A percentile compares a stretch with the other conserved stretches of the same genome.
Conservation (phyloP, 345 rosid species). For the Citrus maxima region DNA sequence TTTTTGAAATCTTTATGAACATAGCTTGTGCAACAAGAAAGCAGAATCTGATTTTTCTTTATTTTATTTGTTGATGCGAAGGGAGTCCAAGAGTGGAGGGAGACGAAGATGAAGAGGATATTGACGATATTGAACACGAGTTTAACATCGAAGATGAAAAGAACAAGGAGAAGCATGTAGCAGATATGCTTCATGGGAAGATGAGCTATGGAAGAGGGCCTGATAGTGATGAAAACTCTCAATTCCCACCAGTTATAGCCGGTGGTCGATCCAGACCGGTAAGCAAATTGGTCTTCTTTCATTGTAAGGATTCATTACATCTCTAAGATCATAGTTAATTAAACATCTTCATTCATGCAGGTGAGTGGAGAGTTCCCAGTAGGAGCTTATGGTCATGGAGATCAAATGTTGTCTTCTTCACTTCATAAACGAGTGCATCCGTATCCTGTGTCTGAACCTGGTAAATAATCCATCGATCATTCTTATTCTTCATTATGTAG, state of each 20-base stretch:
- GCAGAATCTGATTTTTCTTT: not conserved
- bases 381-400: conserved; percentile 60
- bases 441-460: conserved; percentile 81
- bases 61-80: conserved; percentile 19
- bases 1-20: not conserved
- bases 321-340: not conserved
- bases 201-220: conserved; percentile 98
- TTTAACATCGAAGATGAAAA: conserved; percentile 81
- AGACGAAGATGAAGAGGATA: conserved; percentile 94
- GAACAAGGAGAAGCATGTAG: conserved; percentile 59
- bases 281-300: conserved; percentile 14
- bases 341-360: conserved; percentile 29
- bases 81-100: conserved; percentile 94
- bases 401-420: conserved; percentile 54
- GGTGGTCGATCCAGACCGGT: conserved; percentile 77
- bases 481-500: not conserved
- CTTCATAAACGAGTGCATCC: conserved; percentile 90
- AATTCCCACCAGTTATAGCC: conserved; percentile 63
- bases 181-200: conserved; percentile 91
- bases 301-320: not conserved
- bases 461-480: conserved; percentile 25
- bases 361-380: conserved; percentile 91
- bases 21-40: not conserved
- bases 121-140: conserved; percentile 91
- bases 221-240: conserved; percentile 72